Evolutionary conservation across 2,329 filamentous ascomycete genomes (phyloP).

Genomic region (Malbranchea cinnamomea): DNA sequence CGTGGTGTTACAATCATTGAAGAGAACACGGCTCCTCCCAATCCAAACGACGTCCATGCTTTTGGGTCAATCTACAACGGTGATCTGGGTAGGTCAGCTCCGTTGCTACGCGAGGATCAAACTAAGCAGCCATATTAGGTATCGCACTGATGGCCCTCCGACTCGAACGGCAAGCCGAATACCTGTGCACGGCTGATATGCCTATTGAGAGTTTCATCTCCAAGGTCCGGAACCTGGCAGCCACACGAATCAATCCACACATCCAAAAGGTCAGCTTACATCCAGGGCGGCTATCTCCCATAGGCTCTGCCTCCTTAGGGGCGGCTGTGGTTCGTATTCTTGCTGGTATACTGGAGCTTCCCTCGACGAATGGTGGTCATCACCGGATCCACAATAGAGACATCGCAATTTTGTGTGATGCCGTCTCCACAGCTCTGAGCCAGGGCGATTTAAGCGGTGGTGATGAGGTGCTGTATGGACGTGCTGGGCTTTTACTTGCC

Average conservation of each 20-base stretch:
- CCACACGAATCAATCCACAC: constrained; percentile 14
- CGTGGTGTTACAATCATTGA: constrained; percentile 17
- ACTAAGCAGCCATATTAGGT: constrained; percentile 14
- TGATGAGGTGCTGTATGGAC: constrained; percentile 26
- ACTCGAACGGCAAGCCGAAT: constrained; percentile 20
- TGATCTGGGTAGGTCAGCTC: constrained; percentile 16
- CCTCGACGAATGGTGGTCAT: constrained; percentile 3
- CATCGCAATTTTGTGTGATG: constrained; percentile 16
- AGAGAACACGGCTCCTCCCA: constrained; percentile 12
- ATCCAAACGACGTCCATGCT: constrained; percentile 12
- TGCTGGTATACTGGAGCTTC: constrained; percentile 8
- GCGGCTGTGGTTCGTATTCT: constrained; percentile 18
- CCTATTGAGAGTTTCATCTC: constrained; percentile 7
- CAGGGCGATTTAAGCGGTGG: constrained; percentile 20
- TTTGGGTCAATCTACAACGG: constrained; percentile 19
- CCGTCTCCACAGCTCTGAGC: constrained; percentile 16
- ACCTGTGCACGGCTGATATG: constrained; percentile 10
- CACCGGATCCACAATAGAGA: constrained; percentile 15
- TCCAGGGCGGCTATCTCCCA: constrained; percentile 17
- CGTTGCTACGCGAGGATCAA: background rate
- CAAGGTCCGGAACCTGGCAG: constrained; percentile 16
- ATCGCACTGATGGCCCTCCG: constrained; percentile 24
- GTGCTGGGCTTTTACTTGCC: constrained; percentile 23
- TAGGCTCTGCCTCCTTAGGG: constrained; percentile 18
- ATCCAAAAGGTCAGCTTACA: constrained; percentile 4